phyloP scores from a whole-genome alignment of 1,284 basidiomycete species.

The Trichosporon asahii region DNA sequence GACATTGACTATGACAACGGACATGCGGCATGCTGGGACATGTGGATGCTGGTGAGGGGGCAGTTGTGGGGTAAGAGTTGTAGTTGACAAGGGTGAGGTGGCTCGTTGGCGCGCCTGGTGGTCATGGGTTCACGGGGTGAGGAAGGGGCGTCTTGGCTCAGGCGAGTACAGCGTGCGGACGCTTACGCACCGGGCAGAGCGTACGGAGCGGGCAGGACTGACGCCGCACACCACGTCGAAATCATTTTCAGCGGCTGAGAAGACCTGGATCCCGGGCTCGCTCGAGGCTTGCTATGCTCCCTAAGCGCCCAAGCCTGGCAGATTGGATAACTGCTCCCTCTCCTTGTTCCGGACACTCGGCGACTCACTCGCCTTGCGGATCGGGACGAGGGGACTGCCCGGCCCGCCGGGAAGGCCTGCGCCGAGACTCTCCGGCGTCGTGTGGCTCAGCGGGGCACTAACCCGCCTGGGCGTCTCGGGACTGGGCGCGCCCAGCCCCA shows the following conservation, averaged over 20 bases:
- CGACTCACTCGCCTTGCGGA: constrained; percentile 44
- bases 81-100: not conserved
- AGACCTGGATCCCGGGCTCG: no score
- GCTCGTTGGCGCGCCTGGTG: not conserved
- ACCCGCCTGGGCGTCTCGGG: constrained; percentile 1
- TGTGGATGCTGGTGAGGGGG: not conserved
- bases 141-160: not conserved
- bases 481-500: not conserved
- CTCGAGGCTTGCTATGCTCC: not conserved
- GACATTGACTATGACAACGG: not conserved
- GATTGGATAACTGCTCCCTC: constrained; percentile 31
- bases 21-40: not conserved
- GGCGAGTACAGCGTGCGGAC: not conserved
- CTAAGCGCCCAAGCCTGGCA: not conserved
- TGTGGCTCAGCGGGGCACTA: not conserved
- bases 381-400: constrained; percentile 34
- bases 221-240: no score
- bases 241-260: no score
- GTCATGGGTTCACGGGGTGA: not conserved
- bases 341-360: constrained; percentile 41
- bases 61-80: not conserved
- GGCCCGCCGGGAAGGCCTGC: no score
- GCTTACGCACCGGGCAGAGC: no score
- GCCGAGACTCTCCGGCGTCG: not conserved
- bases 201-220: no score